Evolutionary conservation across 768 basidiomycete species (phyloP).

Genomic region (Omphalotus guepiniiformis): DNA sequence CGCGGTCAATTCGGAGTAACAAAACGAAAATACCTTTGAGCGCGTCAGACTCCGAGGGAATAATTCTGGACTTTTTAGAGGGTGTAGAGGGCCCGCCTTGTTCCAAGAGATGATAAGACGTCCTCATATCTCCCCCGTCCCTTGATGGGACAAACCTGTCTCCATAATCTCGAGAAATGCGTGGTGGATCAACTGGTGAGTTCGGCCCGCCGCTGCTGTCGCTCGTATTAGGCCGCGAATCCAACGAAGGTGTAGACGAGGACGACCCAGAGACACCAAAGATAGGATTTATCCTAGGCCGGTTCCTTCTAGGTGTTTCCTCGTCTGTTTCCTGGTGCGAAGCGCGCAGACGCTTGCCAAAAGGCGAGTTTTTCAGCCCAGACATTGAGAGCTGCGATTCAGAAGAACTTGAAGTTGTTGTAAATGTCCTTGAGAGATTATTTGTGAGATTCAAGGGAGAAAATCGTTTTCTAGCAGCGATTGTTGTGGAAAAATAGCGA

Average conservation of each 20-base stretch:
- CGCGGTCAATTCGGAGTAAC: background rate
- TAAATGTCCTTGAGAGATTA: background rate
- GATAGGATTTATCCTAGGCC: slow-evolving; percentile 49
- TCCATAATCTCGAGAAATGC: slow-evolving; percentile 43
- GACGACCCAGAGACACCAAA: slow-evolving; percentile 41
- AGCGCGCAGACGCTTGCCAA: slow-evolving; percentile 78
- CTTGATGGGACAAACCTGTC: slow-evolving; percentile 70
- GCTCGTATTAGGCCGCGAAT: slow-evolving; percentile 49
- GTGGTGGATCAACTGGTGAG: slow-evolving; percentile 18
- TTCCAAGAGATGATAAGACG: slow-evolving; percentile 63
- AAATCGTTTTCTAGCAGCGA: background rate
- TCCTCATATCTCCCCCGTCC: slow-evolving; percentile 59
- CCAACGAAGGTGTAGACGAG: slow-evolving; percentile 51
- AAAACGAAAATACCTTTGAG: slow-evolving; percentile 50
- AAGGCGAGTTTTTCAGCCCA: slow-evolving; percentile 78
- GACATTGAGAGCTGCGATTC: slow-evolving; percentile 43
- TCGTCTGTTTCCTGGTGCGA: slow-evolving; percentile 61
- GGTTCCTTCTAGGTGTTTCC: slow-evolving; percentile 45
- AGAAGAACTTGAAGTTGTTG: background rate
- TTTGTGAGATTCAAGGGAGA: background rate
- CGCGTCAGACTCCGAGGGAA: slow-evolving; percentile 71
- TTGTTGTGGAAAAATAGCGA: background rate
- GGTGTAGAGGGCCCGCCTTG: slow-evolving; percentile 56
- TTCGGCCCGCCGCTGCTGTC: slow-evolving; percentile 48
- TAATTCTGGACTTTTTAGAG: slow-evolving; percentile 55